These are phyloP conservation scores for Leccinellum rugosiceps DNA, from an alignment of 768 basidiomycete species.

Conservation along the genomic window DNA sequence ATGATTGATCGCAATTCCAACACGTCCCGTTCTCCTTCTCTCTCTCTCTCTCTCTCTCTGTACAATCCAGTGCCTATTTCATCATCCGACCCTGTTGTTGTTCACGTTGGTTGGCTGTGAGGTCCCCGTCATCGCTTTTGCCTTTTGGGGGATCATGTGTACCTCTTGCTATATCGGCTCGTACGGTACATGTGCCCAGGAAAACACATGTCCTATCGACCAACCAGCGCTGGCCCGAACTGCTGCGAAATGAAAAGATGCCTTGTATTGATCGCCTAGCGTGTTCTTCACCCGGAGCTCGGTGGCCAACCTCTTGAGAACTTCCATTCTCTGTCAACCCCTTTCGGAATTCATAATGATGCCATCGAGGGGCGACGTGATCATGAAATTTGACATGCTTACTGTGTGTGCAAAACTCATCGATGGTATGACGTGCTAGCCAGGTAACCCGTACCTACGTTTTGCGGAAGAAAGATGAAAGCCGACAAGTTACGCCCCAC, in stretches of 20 bases:
- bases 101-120: conserved; percentile 3
- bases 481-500: conserved; percentile 11
- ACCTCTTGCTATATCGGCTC: conserved; percentile 6
- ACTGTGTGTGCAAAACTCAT: not conserved
- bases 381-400: conserved; percentile 12
- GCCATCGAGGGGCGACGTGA: conserved; percentile 16
- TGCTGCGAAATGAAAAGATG: conserved; percentile 20
- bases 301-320: not conserved
- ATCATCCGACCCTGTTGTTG: conserved; percentile 4
- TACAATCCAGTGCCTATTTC: not conserved
- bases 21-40: not conserved
- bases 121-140: conserved; percentile 22
- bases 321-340: conserved; percentile 26
- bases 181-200: conserved; percentile 8
- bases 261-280: conserved; percentile 23
- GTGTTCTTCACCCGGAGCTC: conserved; percentile 6
- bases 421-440: not conserved
- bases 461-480: not conserved
- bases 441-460: not conserved
- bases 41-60: not conserved
- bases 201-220: conserved; percentile 18
- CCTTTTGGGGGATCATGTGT: conserved; percentile 16
- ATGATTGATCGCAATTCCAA: not conserved
- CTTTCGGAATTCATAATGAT: conserved; percentile 18
- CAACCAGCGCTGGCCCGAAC: conserved; percentile 1